Conservation (phyloP, 805 yeast genomes). For the Cyberlindnera sargentensis region DNA sequence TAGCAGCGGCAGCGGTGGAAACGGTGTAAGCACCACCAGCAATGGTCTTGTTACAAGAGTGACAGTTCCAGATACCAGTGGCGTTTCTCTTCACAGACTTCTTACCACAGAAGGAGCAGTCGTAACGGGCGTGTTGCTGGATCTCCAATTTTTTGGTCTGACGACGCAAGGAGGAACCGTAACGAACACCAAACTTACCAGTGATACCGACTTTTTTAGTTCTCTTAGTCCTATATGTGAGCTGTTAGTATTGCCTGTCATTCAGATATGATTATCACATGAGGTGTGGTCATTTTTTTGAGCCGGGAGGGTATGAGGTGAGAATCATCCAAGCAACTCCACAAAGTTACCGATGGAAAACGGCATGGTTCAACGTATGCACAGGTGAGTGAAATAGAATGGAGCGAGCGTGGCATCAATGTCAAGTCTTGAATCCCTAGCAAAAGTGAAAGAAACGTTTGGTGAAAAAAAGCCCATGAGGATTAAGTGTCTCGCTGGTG, state of each 20-base stretch:
- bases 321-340: too few relatives aligned
- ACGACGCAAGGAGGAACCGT: constrained; percentile 99
- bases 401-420: too few relatives aligned
- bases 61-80: constrained; percentile 98
- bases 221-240: constrained; percentile 88
- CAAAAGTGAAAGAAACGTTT: too few relatives aligned
- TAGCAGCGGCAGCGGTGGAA: constrained; percentile 99
- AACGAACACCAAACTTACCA: constrained; percentile 99
- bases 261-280: too few relatives aligned
- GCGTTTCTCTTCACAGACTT: constrained; percentile 96
- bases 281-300: too few relatives aligned
- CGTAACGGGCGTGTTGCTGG: constrained; percentile 98
- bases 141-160: constrained; percentile 98
- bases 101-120: constrained; percentile 99
- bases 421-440: too few relatives aligned
- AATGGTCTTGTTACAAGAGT: constrained; percentile 89
- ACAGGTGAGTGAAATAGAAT: too few relatives aligned
- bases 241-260: constrained; percentile 32
- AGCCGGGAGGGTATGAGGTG: too few relatives aligned
- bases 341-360: too few relatives aligned
- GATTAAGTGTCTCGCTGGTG: too few relatives aligned
- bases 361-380: too few relatives aligned
- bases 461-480: too few relatives aligned
- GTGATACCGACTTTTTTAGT: constrained; percentile 99
- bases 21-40: constrained; percentile 99